Conservation (phyloP, 2,329 filamentous ascomycete genomes). For the Cercospora canescens region DNA sequence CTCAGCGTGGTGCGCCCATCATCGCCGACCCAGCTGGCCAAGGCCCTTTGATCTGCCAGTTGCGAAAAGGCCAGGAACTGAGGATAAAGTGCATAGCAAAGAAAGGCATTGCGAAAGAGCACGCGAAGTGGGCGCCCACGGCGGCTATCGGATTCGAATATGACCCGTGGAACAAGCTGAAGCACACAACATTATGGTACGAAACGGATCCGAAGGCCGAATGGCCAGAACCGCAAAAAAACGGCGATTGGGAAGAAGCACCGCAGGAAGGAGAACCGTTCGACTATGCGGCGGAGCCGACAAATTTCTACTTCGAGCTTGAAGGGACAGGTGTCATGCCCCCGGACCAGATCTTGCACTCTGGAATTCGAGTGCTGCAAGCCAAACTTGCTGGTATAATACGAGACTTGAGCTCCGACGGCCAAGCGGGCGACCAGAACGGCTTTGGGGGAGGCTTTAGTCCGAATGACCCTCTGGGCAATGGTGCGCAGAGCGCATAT, state of each 20-base stretch:
- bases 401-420: slow-evolving; percentile 60
- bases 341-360: slow-evolving; percentile 84
- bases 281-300: slow-evolving; percentile 83
- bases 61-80: slow-evolving; percentile 85
- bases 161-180: slow-evolving; percentile 93
- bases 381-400: slow-evolving; percentile 85
- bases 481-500: slow-evolving; percentile 68
- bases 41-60: slow-evolving; percentile 84
- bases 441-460: slow-evolving; percentile 56
- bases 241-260: slow-evolving; percentile 76
- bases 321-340: slow-evolving; percentile 86
- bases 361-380: slow-evolving; percentile 85
- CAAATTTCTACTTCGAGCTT: slow-evolving; percentile 84
- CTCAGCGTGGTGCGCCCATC: slow-evolving; percentile 66
- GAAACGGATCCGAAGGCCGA: slow-evolving; percentile 62
- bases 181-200: slow-evolving; percentile 92
- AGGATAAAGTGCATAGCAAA: slow-evolving; percentile 91
- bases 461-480: slow-evolving; percentile 54
- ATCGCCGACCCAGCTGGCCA: slow-evolving; percentile 79
- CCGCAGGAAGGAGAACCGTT: slow-evolving; percentile 81
- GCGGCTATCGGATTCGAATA: slow-evolving; percentile 96
- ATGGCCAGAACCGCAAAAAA: slow-evolving; percentile 45
- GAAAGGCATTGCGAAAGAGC: slow-evolving; percentile 98
- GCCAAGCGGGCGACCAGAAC: slow-evolving; percentile 51
- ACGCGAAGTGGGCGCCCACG: slow-evolving; percentile 95